Evolutionary conservation across 2,329 filamentous ascomycete genomes (phyloP), one percentile per base, ranked within the genome.

Genomic region (Talaromyces funiculosus): DNA sequence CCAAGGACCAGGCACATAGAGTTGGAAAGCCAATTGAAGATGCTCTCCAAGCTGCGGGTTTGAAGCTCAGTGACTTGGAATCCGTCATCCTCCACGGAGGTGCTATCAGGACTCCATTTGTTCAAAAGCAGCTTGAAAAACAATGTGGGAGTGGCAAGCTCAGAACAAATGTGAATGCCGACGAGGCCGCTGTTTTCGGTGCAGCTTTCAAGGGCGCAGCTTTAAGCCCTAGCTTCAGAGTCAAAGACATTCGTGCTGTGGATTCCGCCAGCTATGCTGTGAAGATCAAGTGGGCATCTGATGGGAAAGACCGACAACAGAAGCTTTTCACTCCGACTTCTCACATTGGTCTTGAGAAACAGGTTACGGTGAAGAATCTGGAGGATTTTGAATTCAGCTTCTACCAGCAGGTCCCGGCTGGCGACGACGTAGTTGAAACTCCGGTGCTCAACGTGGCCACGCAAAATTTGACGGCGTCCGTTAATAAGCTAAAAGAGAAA

Each of bases 111-210:
- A 97, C 93, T 8, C 94, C 94, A 0, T 97, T 97, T 68, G 90
- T 99, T 10, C 93, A 97, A 74, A 93, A 88, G 76, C 84, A 89
- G 68, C 85, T 99, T 16, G 92, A 97, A 77, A 84, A 86, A 63
- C 76, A 90, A 45, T 84, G 87, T 55, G 89, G 90, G 38, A 84
- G 82, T 18, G 86, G 89, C 56, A 97, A 96, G 80, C 82, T 99
- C 62, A 88, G 92, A 65, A 89, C 88, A 70, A 99, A 95, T 68
- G 94, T 99, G 71, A 99, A 99, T 78, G 90, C 93, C 10, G 94
- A 99, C 69, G 94, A 99, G 77, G 89, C 94, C 24, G 94, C 94
- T 55, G 94, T 96, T 9, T 96, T 97, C 74, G 94, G 94, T 68
- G 93, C 94, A 59, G 92, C 89, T 29, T 97, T 99, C 82, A 90